These are phyloP conservation scores for Ilex aquifolium DNA, from an alignment of 257 asterid species.

Conservation along the genomic window DNA sequence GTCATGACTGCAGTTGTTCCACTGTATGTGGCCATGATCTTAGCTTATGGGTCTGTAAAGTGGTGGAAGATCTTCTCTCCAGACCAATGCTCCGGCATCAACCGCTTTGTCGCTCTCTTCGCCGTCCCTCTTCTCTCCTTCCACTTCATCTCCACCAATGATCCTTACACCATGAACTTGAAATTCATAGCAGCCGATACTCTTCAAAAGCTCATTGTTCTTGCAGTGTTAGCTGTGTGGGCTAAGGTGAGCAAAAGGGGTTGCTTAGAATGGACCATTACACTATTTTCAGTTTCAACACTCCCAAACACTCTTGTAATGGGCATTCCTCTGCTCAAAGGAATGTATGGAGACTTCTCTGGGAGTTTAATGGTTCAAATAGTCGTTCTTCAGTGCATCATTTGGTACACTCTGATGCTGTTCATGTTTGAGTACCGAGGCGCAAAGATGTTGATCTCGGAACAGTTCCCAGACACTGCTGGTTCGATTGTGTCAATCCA, in stretches of 20 bases:
- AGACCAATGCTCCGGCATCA: conserved; percentile 88
- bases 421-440: conserved; percentile 86
- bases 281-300: conserved; percentile 75
- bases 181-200: conserved; percentile 86
- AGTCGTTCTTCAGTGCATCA: conserved; percentile 86
- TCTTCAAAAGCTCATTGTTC: conserved; percentile 64
- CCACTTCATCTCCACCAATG: conserved; percentile 74
- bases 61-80: conserved; percentile 97
- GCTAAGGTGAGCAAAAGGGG: conserved; percentile 44
- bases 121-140: conserved; percentile 88
- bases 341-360: conserved; percentile 72
- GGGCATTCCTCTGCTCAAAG: conserved; percentile 87
- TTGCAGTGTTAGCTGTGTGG: conserved; percentile 55
- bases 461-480: conserved; percentile 85
- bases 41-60: conserved; percentile 86
- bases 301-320: conserved; percentile 88
- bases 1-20: conserved; percentile 95
- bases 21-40: conserved; percentile 82
- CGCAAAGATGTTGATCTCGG: conserved; percentile 64
- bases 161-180: conserved; percentile 77
- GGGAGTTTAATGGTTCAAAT: conserved; percentile 83
- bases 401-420: conserved; percentile 90
- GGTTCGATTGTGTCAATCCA: conserved; percentile 82
- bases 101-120: conserved; percentile 84
- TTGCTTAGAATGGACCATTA: conserved; percentile 80